Evolutionary conservation across 208 protist genomes (phyloP), one percentile per base, ranked within the genome.

Genomic region (Crithidia sp.): DNA sequence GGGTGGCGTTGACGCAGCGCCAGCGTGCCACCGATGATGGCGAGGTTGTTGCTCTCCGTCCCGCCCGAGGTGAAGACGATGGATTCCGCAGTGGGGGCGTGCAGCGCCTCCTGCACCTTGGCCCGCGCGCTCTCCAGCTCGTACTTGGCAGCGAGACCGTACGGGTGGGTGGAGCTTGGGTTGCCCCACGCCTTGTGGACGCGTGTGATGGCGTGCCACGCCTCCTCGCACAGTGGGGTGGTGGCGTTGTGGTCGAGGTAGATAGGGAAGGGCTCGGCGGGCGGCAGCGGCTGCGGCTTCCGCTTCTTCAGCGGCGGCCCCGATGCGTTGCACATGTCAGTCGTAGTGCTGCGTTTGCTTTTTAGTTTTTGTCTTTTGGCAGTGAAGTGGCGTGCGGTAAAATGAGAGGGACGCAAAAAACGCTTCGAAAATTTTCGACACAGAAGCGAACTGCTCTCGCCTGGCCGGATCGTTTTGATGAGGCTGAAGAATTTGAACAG

Each of bases 241-340:
- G 95, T 98, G 41, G 96, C 95, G 74, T 98, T 97, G 76, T 96
- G 92, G 80, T 98, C 96, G 37, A 98, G 83, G 74, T 98, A 98
- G 55, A 98, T 96, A 28, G 93, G 93, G 3, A 86, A 54, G 9
- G 89, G 81, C 47, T 95, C 85, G 4, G 82, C 74, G 12, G 62
- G 43, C 7, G 79, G 56, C 8, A 95, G 76, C 43, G 86, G 84
- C 57, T 85, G 83, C n/a, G 90, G 87, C 55, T 69, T 76, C 0
- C 75, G 76, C 65, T 82, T 81, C 57, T 90, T 89, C 49, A 95
- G 81, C 53, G 90, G 90, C 6, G 82, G 83, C 12, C 89, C 88
- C 6, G 87, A 76, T 45, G 84, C 78, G 62, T 89, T 93, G 49
- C 92, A 94, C 89, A 91, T 94, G 45, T 7, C 9, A 49, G 45